Base-by-base conservation (phyloP, 306 rosid species). In the Vigna angularis region DNA sequence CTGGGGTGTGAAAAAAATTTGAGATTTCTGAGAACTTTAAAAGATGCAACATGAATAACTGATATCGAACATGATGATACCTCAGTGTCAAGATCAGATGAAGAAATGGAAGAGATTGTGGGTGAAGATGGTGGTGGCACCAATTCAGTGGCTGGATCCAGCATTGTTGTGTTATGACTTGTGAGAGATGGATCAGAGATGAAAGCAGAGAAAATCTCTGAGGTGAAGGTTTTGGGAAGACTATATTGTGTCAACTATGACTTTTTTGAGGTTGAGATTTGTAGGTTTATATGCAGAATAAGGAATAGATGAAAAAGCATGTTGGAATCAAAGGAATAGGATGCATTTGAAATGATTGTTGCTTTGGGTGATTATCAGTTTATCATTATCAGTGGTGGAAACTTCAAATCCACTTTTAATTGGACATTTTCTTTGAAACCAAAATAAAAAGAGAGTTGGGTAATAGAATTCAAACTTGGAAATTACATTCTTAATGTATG, bases 11-110 rank as follows among this genome's bases (percentile, higher is more conserved):
- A 3, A 3, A 36, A 79, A 72, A 77, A 55, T 7, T 32, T 4
- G 49, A 7, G 22, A 42, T 30, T 30, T 4, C 52, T 42, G 2
- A 30, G 55, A 9, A 59, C 14, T 36, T 24, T 15, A 58, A 49
- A 30, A 62, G 0, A 70, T 10, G 68, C 4, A 38, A 24, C 30
- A 10, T 51, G 57, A 51, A 51, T 15, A 1, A 12, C 66, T 38
- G 76, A 12, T 6, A 24, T 53, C 17, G 56, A 56, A 15, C 36
- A 26, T 67, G 69, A 71, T 61, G 20, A 34, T 79, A 85, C 88
- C 88, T 85, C 88, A 70, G 99, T 95, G 89, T 93, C 99, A 81
- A 95, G 94, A 93, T 95, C 98, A 89, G 99, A 95, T 72, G 99
- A 95, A 66, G 98, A 93, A 65, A 95, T 75, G 78, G 98, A 95